Evolutionary conservation across 495 filamentous ascomycete species (phyloP).

Genomic region (Lentithecium fluviatile): DNA sequence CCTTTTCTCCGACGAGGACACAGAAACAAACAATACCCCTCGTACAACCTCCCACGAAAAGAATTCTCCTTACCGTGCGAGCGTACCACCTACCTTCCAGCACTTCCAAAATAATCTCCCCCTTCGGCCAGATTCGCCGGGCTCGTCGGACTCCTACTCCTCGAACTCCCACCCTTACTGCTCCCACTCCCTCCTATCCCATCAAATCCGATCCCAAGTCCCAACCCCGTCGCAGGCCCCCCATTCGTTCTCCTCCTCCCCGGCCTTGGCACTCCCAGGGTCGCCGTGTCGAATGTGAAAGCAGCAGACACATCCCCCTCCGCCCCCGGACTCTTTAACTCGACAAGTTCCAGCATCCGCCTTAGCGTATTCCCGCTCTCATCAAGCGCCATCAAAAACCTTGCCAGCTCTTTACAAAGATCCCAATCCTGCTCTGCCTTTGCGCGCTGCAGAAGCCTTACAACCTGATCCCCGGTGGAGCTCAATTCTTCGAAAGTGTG

Average conservation of each 20-base stretch:
- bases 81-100: too few species aligned
- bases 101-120: conserved; percentile 22
- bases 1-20: too few species aligned
- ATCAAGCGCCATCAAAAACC: conserved; percentile 92
- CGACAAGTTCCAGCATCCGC: conserved; percentile 72
- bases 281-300: conserved; percentile 16
- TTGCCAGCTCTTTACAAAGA: conserved; percentile 87
- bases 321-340: conserved; percentile 50
- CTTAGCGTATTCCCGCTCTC: conserved; percentile 77
- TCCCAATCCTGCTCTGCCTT: conserved; percentile 92
- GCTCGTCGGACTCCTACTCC: conserved; percentile 26
- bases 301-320: conserved; percentile 10
- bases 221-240: conserved; percentile 8
- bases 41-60: too few species aligned
- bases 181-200: background rate
- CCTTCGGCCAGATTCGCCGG: background rate
- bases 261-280: conserved; percentile 16
- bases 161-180: conserved; percentile 1
- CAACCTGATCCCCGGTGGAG: conserved; percentile 68
- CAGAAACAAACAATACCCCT: background rate
- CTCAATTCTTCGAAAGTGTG: conserved; percentile 88
- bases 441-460: conserved; percentile 77
- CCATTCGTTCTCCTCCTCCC: conserved; percentile 10
- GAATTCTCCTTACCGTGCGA: too few species aligned
- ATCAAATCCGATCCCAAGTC: conserved; percentile 29